These are phyloP conservation scores for Umbelopsis sp. DNA, from an alignment of 192 early-diverging fungal species.

Conservation along the genomic window DNA sequence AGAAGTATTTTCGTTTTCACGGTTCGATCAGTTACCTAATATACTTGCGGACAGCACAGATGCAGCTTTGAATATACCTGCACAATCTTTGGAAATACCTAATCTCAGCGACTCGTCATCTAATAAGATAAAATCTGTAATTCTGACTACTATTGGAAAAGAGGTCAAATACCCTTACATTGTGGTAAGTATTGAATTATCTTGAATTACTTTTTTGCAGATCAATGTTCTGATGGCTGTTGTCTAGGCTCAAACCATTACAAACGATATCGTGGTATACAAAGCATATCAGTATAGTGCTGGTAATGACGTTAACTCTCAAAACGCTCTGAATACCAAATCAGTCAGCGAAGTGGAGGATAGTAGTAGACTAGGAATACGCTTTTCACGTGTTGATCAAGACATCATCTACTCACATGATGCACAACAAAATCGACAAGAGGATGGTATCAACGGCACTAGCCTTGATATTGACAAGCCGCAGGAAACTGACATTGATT, in stretches of 20 bases:
- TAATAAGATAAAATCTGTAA: constrained; percentile 68
- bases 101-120: constrained; percentile 18
- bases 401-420: constrained; percentile 27
- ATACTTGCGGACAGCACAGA: constrained; percentile 51
- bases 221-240: constrained; percentile 6
- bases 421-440: constrained; percentile 18
- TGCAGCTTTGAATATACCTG: constrained; percentile 27
- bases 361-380: constrained; percentile 61
- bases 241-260: constrained; percentile 59
- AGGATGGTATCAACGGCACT: constrained; percentile 30
- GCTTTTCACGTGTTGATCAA: constrained; percentile 66
- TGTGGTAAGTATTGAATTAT: constrained; percentile 54
- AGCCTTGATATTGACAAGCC: constrained; percentile 32
- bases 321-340: not conserved
- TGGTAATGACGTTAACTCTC: constrained; percentile 21
- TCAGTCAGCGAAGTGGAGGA: constrained; percentile 1
- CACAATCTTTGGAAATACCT: not conserved
- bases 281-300: constrained; percentile 60
- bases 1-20: constrained; percentile 57
- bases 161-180: constrained; percentile 63
- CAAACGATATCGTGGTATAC: constrained; percentile 75
- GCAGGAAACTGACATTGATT: constrained; percentile 25
- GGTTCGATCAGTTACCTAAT: constrained; percentile 60
- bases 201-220: not conserved
- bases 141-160: constrained; percentile 66